These are phyloP conservation scores for Piper betle DNA, from an alignment of 164 flowering plant species.

Conservation along the genomic window DNA sequence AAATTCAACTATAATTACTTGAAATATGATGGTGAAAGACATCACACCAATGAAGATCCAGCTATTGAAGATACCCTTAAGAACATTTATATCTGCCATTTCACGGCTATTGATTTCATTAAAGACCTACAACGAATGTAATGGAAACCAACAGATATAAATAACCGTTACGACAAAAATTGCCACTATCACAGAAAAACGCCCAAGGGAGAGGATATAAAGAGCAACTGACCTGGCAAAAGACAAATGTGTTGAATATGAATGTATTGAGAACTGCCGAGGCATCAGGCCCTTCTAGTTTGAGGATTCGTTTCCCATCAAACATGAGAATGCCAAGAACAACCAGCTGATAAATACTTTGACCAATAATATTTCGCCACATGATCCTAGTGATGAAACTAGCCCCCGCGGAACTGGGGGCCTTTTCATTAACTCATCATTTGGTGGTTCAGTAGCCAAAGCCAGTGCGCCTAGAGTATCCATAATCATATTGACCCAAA, in stretches of 20 bases:
- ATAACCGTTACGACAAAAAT: no score
- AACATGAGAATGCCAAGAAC: no score
- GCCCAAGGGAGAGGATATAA: no score
- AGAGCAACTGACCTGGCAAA: slow-evolving; percentile 48
- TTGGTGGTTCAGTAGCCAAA: slow-evolving; percentile 67
- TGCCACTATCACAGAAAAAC: no score
- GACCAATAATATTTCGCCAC: slow-evolving; percentile 85
- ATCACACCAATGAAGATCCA: slow-evolving; percentile 46
- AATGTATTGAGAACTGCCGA: slow-evolving; percentile 22
- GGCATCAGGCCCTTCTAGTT: slow-evolving; percentile 36
- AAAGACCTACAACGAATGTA: slow-evolving; percentile 49
- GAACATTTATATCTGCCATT: slow-evolving; percentile 62
- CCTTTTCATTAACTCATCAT: slow-evolving; percentile 51
- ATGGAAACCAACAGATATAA: no score
- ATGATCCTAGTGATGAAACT: slow-evolving; percentile 44
- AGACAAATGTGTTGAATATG: slow-evolving; percentile 54
- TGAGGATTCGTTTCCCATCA: slow-evolving; percentile 45
- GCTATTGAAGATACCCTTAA: slow-evolving; percentile 45
- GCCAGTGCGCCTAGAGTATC: slow-evolving; percentile 58
- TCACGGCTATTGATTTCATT: slow-evolving; percentile 83
- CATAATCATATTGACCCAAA: slow-evolving; percentile 41
- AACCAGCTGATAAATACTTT: slow-evolving; percentile 50
- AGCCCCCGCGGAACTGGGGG: slow-evolving; percentile 43
- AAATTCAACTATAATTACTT: slow-evolving; percentile 57
- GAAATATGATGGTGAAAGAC: slow-evolving; percentile 43